Evolutionary conservation across 176 grass and related monocot genomes (phyloP).

Genomic region (Juncus inflexus): DNA sequence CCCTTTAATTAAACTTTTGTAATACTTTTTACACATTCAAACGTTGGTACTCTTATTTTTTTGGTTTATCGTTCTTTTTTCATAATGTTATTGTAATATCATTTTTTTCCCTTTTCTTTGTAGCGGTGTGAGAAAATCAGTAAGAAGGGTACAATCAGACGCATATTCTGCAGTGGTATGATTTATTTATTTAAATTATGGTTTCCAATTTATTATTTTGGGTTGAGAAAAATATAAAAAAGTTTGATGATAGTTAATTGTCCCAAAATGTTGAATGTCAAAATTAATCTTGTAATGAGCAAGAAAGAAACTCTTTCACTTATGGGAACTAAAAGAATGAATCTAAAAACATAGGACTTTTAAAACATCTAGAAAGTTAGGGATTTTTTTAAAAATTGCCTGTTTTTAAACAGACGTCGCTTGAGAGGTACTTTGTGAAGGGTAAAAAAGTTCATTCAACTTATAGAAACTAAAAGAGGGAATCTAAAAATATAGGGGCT

Average conservation of each 20-base stretch:
- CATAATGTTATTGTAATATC: background rate
- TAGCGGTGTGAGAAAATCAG: constrained; percentile 61
- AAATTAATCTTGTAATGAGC: background rate
- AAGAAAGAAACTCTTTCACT: background rate
- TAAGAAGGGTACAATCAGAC: constrained; percentile 57
- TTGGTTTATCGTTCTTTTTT: background rate
- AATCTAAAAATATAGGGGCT: too few relatives aligned
- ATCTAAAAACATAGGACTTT: background rate
- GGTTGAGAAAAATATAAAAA: background rate
- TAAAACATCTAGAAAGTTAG: background rate
- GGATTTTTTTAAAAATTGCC: background rate
- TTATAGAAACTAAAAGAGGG: too few relatives aligned
- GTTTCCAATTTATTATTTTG: background rate
- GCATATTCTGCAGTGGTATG: constrained; percentile 80
- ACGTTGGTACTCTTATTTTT: background rate
- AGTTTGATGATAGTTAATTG: background rate
- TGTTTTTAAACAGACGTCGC: background rate
- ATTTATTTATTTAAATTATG: constrained; percentile 6
- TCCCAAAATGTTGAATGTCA: background rate
- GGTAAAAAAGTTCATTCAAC: too few relatives aligned
- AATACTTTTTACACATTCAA: background rate
- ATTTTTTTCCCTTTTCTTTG: constrained; percentile 15
- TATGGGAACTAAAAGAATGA: too few relatives aligned
- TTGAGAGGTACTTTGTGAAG: too few relatives aligned
- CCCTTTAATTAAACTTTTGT: too few relatives aligned